Base-by-base conservation (phyloP, 2,329 filamentous ascomycete species). In the Chrysoporthe cubensis region DNA sequence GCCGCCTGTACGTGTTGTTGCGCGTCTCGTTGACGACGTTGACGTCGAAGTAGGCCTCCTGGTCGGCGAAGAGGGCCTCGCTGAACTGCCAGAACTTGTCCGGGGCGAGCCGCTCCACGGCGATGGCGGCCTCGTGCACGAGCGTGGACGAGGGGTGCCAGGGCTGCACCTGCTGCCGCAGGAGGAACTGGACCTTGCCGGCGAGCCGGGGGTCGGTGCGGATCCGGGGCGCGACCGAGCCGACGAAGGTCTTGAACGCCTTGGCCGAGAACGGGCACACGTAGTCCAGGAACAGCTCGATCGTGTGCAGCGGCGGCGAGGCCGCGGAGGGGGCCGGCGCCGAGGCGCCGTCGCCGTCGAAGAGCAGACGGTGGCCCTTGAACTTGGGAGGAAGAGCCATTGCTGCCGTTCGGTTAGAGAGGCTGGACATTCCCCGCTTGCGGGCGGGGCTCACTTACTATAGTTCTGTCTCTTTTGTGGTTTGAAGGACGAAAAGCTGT, bases 101-200 rank as follows among this genome's bases (percentile, higher is more conserved):
- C 0, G 92, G 90, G 2, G 88, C 82, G 7, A 93, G 79, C 63
- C 86, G 87, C 73, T 95, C 85, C 1, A 97, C 93, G 2, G 94
- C 95, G 43, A 93, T 86, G 3, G 84, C 94, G 43, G 94, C 60
- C 85, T 98, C 95, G 82, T 95, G 92, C 66, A 87, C 84, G 13
- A 94, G 85, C 7, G 91, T 94, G 52, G 89, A 94, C 26, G 91
- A 93, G 1, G 95, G 95, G 80, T 98, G 94, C 95, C 95, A 97
- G 16, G 94, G 93, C 82, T 97, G 94, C 75, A 97, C 88, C 78
- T 97, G 94, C 78, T 95, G 94, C 62, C 94, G 91, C 84, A 97
- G 92, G 75, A 98, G 87, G 73, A 97, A 84, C 73, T 91, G 85
- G 2, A 97, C 81, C 70, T 84, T 85, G 69, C 82, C 72, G 16